These are phyloP conservation scores for Mycena epipterygia DNA, from an alignment of 768 basidiomycete genomes.

Conservation along the genomic window DNA sequence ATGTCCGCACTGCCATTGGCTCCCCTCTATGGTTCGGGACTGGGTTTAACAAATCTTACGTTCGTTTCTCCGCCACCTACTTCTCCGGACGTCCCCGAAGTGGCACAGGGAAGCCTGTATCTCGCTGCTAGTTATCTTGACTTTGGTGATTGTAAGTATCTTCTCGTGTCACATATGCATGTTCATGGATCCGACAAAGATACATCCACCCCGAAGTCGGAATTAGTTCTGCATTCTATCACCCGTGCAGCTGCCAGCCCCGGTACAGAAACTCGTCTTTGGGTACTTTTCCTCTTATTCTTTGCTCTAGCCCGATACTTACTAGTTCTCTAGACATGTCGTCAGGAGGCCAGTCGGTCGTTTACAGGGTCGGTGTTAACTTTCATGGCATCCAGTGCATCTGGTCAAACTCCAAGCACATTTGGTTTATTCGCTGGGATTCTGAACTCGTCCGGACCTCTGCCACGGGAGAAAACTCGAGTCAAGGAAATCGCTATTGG, in stretches of 20 bases:
- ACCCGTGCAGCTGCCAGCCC: slow-evolving; percentile 32
- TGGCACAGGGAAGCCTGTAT: slow-evolving; percentile 52
- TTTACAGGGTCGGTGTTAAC: slow-evolving; percentile 62
- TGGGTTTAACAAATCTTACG: slow-evolving; percentile 56
- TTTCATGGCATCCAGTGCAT: slow-evolving; percentile 56
- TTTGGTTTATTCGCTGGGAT: slow-evolving; percentile 61
- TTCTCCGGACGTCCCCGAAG: slow-evolving; percentile 42
- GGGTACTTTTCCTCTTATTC: slow-evolving; percentile 52
- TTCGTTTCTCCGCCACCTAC: slow-evolving; percentile 58
- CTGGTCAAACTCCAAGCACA: slow-evolving; percentile 45
- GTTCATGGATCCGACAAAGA: slow-evolving; percentile 41
- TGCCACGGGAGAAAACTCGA: slow-evolving; percentile 46
- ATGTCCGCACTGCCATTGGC: slow-evolving; percentile 60
- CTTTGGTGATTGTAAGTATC: slow-evolving; percentile 69
- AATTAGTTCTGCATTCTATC: slow-evolving; percentile 52
- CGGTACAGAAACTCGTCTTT: slow-evolving; percentile 44
- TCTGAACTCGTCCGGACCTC: slow-evolving; percentile 60
- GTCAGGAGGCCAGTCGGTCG: slow-evolving; percentile 51
- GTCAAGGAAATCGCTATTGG: slow-evolving; percentile 62
- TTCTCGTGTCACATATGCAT: background rate
- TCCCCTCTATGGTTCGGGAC: slow-evolving; percentile 55
- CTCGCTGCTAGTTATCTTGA: slow-evolving; percentile 69
- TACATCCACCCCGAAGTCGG: slow-evolving; percentile 54
- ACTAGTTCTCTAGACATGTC: slow-evolving; percentile 44
- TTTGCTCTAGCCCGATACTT: slow-evolving; percentile 8